A percentile compares a stretch with the other conserved stretches of the same genome.
Evolutionary conservation across 2,329 filamentous ascomycete species (phyloP).

Genomic region (Fonsecaea pedrosoi): DNA sequence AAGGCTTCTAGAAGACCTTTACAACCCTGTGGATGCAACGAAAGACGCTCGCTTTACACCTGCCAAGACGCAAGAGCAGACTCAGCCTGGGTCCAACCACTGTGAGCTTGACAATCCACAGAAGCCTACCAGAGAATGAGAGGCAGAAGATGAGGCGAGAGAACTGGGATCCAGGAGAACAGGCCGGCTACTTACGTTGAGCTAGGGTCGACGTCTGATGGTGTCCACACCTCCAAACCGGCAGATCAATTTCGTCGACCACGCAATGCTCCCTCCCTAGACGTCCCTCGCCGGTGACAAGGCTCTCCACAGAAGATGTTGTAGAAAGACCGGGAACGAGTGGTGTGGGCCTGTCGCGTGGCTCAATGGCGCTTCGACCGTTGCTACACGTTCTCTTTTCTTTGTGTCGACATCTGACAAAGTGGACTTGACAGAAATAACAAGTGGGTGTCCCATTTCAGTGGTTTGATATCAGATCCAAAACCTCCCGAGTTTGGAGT

Average conservation of each 20-base stretch:
- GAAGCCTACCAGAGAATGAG: background rate
- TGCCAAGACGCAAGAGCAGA: background rate
- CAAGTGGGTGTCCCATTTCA: conserved; percentile 1
- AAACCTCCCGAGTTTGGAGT: conserved; percentile 3
- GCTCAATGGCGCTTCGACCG: background rate
- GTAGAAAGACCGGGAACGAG: background rate
- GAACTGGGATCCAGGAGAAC: background rate
- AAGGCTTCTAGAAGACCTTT: background rate
- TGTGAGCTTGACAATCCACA: background rate
- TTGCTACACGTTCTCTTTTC: background rate
- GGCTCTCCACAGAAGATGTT: conserved; percentile 1
- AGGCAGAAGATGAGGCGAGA: conserved; percentile 2
- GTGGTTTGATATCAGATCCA: conserved; percentile 4
- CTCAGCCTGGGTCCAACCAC: background rate
- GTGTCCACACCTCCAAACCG: background rate
- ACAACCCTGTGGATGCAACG: background rate
- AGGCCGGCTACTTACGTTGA: conserved; percentile 4
- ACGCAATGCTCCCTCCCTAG: background rate
- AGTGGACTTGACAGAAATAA: background rate
- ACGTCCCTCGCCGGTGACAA: background rate
- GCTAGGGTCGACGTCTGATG: background rate
- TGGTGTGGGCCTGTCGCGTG: conserved; percentile 4
- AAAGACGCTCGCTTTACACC: conserved; percentile 1
- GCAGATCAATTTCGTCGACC: conserved; percentile 8
- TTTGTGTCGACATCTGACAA: background rate